These are phyloP conservation scores for Grigorovia yakushimaensis DNA, from an alignment of 805 yeast species.

Conservation along the genomic window DNA sequence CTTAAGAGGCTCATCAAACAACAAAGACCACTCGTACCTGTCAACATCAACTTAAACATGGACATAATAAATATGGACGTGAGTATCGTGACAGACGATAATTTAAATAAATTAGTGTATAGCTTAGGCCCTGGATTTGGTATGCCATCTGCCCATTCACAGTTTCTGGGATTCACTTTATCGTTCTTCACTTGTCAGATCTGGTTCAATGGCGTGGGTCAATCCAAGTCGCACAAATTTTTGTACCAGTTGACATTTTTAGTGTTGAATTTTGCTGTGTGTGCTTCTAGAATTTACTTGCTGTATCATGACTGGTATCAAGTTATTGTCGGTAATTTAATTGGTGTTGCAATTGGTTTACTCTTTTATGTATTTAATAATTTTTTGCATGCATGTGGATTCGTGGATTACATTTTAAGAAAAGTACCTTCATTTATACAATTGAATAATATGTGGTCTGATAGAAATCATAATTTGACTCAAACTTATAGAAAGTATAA, in stretches of 20 bases:
- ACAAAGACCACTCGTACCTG: constrained; percentile 56
- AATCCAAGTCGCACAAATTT: not conserved
- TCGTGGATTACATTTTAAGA: constrained; percentile 21
- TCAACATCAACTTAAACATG: not conserved
- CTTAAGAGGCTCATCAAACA: constrained; percentile 56
- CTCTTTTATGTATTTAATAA: constrained; percentile 38
- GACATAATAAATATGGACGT: not conserved
- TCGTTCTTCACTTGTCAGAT: constrained; percentile 13
- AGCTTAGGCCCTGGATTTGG: constrained; percentile 56
- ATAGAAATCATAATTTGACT: not conserved
- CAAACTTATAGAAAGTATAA: not conserved
- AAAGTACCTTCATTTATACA: not conserved
- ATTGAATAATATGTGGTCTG: not conserved
- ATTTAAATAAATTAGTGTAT: not conserved
- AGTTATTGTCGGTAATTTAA: constrained; percentile 57
- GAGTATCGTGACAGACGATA: not conserved
- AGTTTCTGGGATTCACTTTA: constrained; percentile 77
- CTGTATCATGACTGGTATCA: constrained; percentile 69
- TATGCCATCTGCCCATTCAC: constrained; percentile 96
- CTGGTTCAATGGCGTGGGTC: constrained; percentile 19
- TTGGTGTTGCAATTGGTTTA: constrained; percentile 55
- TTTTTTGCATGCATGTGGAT: constrained; percentile 18
- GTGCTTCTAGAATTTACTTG: constrained; percentile 65
- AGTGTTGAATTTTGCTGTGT: constrained; percentile 33
- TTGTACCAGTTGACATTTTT: constrained; percentile 11